These are phyloP conservation scores for Pseudogymnoascus sp. DNA, from an alignment of 2,329 filamentous ascomycete species.

Conservation along the genomic window DNA sequence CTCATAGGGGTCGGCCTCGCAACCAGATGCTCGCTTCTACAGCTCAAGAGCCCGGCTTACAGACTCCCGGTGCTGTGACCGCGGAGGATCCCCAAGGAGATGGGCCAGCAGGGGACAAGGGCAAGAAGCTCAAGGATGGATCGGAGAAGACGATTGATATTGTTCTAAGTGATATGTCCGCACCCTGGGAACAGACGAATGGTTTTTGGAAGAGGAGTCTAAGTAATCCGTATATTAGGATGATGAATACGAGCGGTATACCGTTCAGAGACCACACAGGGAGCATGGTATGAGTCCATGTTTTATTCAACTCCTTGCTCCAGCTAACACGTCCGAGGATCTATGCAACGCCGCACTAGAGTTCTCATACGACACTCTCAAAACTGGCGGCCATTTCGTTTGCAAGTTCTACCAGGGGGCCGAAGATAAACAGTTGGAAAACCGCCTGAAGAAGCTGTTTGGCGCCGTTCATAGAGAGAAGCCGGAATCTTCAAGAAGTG, in stretches of 20 bases:
- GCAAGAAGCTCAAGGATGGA: constrained; percentile 29
- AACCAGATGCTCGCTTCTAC: constrained; percentile 13
- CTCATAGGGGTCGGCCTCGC: constrained; percentile 46
- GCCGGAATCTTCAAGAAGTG: constrained; percentile 80
- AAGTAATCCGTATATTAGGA: constrained; percentile 93
- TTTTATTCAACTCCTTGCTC: background rate
- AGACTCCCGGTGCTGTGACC: constrained; percentile 5
- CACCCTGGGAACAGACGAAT: constrained; percentile 76
- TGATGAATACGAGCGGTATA: constrained; percentile 97
- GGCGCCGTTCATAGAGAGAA: constrained; percentile 76
- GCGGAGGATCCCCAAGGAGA: constrained; percentile 18
- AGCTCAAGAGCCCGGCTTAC: constrained; percentile 15
- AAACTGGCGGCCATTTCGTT: constrained; percentile 76
- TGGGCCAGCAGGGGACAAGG: constrained; percentile 24
- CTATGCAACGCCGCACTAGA: constrained; percentile 76
- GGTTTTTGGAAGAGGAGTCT: constrained; percentile 79
- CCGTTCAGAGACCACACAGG: constrained; percentile 79
- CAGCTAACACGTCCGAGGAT: constrained; percentile 48
- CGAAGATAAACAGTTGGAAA: constrained; percentile 76
- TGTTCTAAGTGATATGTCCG: constrained; percentile 98
- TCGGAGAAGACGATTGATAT: constrained; percentile 67
- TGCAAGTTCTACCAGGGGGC: constrained; percentile 95
- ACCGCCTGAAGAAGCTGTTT: constrained; percentile 67
- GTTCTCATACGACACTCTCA: constrained; percentile 80
- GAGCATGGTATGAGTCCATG: constrained; percentile 53